Percentiles rank a stretch among this genome's conserved stretches.
Conservation (phyloP, 805 yeast species). For the Aciculoconidium aculeatum region DNA sequence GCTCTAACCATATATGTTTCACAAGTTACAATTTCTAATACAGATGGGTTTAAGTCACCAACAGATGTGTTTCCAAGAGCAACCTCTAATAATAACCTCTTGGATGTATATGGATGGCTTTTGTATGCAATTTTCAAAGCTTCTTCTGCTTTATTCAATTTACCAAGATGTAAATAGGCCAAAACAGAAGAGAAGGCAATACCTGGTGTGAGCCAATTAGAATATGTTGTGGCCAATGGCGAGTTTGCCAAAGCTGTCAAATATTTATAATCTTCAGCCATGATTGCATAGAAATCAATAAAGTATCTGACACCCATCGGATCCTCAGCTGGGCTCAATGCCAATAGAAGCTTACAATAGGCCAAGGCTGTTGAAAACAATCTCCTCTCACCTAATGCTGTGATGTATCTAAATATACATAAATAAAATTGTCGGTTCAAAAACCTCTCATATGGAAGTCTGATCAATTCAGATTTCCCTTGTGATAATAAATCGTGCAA, state of each 20-base stretch:
- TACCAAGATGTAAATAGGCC: slow-evolving; percentile 47
- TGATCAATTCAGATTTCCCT: slow-evolving; percentile 50
- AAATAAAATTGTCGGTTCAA: slow-evolving; percentile 75
- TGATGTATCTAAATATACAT: slow-evolving; percentile 65
- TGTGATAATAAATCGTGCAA: slow-evolving; percentile 41
- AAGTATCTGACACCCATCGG: slow-evolving; percentile 81
- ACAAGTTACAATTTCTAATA: slow-evolving; percentile 3
- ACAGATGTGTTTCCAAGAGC: slow-evolving; percentile 22
- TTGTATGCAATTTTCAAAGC: slow-evolving; percentile 47
- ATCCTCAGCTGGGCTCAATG: slow-evolving; percentile 72
- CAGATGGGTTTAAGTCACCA: slow-evolving; percentile 1
- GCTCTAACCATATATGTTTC: slow-evolving; percentile 60
- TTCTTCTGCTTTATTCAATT: slow-evolving; percentile 38
- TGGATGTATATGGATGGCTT: slow-evolving; percentile 54
- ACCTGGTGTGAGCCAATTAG: slow-evolving; percentile 69
- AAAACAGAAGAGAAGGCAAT: slow-evolving; percentile 59
- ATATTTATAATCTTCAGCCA: slow-evolving; percentile 59
- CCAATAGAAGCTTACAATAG: slow-evolving; percentile 64
- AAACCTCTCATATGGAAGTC: slow-evolving; percentile 71
- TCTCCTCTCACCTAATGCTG: slow-evolving; percentile 67
- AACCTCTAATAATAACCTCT: slow-evolving; percentile 42
- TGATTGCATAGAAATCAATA: slow-evolving; percentile 70
- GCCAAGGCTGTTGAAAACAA: slow-evolving; percentile 72
- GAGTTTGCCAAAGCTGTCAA: slow-evolving; percentile 53
- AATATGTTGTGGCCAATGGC: slow-evolving; percentile 51